Conservation (phyloP, 345 rosid species). For the Rhizophora apiculata region DNA sequence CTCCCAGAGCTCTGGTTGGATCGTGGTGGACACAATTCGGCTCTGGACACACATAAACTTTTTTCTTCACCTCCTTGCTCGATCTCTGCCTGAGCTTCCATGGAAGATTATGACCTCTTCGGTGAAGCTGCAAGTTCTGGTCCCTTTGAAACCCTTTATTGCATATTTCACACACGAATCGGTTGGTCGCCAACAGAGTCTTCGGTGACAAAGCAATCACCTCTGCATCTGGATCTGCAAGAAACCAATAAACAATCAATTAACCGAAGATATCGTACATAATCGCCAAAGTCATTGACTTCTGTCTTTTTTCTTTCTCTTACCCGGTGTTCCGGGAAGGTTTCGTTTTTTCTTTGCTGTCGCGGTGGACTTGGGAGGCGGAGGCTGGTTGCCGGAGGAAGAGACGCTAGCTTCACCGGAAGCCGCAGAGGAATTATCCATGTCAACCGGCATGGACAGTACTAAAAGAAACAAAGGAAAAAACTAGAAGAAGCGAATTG, state of each 20-base stretch:
- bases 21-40: slow-evolving; percentile 79
- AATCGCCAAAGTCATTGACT: neutral
- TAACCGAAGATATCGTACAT: neutral
- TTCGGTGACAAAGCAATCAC: slow-evolving; percentile 91
- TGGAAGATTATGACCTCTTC: slow-evolving; percentile 89
- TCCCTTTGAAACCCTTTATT: slow-evolving; percentile 93
- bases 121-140: slow-evolving; percentile 95
- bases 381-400: slow-evolving; percentile 59
- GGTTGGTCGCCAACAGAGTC: slow-evolving; percentile 78
- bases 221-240: slow-evolving; percentile 91
- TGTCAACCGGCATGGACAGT: slow-evolving; percentile 58
- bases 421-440: slow-evolving; percentile 84
- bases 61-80: slow-evolving; percentile 83
- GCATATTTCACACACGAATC: slow-evolving; percentile 96
- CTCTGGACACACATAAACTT: slow-evolving; percentile 90
- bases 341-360: slow-evolving; percentile 74
- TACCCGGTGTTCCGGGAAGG: slow-evolving; percentile 99
- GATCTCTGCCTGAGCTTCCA: slow-evolving; percentile 94
- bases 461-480: neutral
- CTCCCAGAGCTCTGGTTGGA: slow-evolving; percentile 86
- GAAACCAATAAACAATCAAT: slow-evolving; percentile 1
- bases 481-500: neutral
- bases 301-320: neutral
- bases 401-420: slow-evolving; percentile 94
- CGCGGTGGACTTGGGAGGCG: slow-evolving; percentile 42